Conservation (phyloP, 306 rosid genomes). For the Gastrolobium bilobum region DNA sequence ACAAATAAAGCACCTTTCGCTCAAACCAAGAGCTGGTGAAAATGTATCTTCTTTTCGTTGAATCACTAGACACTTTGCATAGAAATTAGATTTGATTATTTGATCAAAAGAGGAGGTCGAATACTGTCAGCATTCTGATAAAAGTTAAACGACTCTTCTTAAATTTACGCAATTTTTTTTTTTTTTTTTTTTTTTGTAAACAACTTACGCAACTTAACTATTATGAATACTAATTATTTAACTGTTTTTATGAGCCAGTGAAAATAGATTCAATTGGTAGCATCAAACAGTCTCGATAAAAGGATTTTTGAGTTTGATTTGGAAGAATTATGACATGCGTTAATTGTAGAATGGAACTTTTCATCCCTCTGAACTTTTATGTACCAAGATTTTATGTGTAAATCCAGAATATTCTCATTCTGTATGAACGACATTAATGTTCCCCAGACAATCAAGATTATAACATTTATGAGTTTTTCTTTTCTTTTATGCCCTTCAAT, state of each 20-base stretch:
- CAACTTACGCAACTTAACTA: no score
- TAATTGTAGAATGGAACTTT: neutral
- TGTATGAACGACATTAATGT: neutral
- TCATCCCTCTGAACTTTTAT: neutral
- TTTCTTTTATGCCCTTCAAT: neutral
- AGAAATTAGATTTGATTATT: neutral
- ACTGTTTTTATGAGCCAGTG: neutral
- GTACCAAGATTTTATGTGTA: neutral
- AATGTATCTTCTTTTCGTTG: conserved; percentile 34
- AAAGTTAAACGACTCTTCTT: conserved; percentile 9
- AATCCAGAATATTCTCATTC: neutral
- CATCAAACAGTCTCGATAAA: neutral
- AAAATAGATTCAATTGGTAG: conserved; percentile 1
- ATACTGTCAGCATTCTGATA: conserved; percentile 20
- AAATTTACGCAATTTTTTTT: no score
- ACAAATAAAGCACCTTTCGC: conserved; percentile 31
- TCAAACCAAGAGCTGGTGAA: conserved; percentile 22
- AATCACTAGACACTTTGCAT: conserved; percentile 6
- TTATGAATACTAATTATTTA: neutral
- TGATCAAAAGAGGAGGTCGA: neutral
- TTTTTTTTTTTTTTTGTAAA: no score
- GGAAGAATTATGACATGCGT: neutral
- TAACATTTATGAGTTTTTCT: conserved; percentile 1
- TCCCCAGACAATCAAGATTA: neutral
- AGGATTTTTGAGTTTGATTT: conserved; percentile 1